phyloP scores from a whole-genome alignment of 306 rosid species.

The Oemleria cerasiformis region DNA sequence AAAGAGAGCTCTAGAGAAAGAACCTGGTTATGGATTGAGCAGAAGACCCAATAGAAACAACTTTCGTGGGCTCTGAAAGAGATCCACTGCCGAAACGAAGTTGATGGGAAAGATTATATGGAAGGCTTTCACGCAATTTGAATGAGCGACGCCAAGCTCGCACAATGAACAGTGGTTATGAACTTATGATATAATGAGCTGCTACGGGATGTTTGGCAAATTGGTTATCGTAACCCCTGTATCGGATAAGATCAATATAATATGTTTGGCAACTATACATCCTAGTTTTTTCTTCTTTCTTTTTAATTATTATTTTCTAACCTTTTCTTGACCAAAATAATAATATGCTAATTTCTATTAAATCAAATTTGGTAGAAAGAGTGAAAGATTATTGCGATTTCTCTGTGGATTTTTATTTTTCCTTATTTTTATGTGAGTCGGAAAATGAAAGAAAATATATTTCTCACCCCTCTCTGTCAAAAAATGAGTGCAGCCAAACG shows the following conservation, averaged over 20 bases:
- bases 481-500: slow-evolving; percentile 18
- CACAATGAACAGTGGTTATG: too few species aligned
- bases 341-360: too few species aligned
- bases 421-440: too few species aligned
- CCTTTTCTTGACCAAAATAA: too few species aligned
- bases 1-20: background rate
- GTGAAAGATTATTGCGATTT: too few species aligned
- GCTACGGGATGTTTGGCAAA: background rate
- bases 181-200: background rate
- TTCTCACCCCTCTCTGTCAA: background rate
- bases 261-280: background rate
- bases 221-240: background rate
- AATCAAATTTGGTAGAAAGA: too few species aligned
- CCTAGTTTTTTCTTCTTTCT: background rate
- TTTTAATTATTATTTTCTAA: too few species aligned
- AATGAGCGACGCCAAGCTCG: background rate
- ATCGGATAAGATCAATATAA: background rate
- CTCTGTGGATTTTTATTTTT: too few species aligned
- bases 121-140: background rate
- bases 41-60: background rate
- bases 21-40: slow-evolving; percentile 1
- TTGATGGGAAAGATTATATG: background rate
- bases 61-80: too few species aligned
- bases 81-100: background rate
- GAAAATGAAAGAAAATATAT: too few species aligned